phyloP scores from a whole-genome alignment of 2,329 filamentous ascomycete genomes.

The Botrytis paeoniae region DNA sequence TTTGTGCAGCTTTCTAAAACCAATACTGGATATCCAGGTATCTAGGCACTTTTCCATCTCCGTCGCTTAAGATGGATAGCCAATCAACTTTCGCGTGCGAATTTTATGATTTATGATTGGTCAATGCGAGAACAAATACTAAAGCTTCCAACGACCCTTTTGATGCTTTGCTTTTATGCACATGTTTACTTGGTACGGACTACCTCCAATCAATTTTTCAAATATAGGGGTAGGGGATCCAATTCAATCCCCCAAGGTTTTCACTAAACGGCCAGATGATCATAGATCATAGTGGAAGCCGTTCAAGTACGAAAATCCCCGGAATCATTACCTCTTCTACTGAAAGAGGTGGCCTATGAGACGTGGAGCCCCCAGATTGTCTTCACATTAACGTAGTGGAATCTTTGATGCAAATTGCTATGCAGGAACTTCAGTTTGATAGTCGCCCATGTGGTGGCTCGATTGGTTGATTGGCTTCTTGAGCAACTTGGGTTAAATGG shows the following conservation, averaged over 20 bases:
- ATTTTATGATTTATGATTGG: slow-evolving; percentile 26
- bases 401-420: neutral
- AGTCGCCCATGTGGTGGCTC: neutral
- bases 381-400: neutral
- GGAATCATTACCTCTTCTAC: neutral
- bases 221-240: neutral
- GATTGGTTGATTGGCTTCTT: slow-evolving; percentile 2
- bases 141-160: slow-evolving; percentile 11
- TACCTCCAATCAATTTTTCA: slow-evolving; percentile 3
- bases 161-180: slow-evolving; percentile 10
- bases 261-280: neutral
- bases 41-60: neutral
- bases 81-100: slow-evolving; percentile 19
- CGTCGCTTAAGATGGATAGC: slow-evolving; percentile 8
- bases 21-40: neutral
- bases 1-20: neutral
- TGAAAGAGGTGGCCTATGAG: neutral
- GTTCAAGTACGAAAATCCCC: neutral
- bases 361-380: neutral
- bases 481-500: neutral
- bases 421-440: neutral
- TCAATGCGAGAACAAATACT: neutral
- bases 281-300: neutral
- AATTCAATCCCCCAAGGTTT: neutral
- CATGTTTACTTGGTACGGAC: neutral